Evolutionary conservation across 1,284 basidiomycete species (phyloP).

Genomic region (Melampsora larici-populina): DNA sequence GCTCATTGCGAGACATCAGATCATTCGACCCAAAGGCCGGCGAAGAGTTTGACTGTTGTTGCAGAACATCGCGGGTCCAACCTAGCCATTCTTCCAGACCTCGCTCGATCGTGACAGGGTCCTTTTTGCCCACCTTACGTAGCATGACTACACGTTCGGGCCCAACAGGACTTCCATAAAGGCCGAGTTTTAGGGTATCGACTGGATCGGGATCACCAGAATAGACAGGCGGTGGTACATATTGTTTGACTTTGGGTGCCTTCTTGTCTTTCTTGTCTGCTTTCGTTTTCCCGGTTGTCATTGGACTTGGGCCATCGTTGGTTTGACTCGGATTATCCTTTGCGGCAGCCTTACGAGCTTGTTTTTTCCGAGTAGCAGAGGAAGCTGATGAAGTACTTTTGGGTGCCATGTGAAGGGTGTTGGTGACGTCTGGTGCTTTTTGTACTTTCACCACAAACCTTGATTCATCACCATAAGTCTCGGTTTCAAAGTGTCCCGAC

Average conservation of each 20-base stretch:
- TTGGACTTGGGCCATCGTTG: slow-evolving; percentile 2
- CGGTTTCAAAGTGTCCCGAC: too few relatives aligned
- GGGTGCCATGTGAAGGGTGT: slow-evolving; percentile 27
- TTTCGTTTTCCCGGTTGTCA: slow-evolving; percentile 9
- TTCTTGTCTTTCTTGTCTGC: slow-evolving; percentile 33
- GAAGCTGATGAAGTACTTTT: slow-evolving; percentile 41
- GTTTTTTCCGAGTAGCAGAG: slow-evolving; percentile 41
- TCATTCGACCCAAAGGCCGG: neutral
- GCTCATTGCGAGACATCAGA: neutral
- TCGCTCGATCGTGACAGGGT: slow-evolving; percentile 42
- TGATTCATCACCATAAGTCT: too few relatives aligned
- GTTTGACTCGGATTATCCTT: slow-evolving; percentile 8
- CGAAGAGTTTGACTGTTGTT: slow-evolving; percentile 6
- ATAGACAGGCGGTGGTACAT: slow-evolving; percentile 39
- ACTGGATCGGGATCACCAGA: slow-evolving; percentile 39
- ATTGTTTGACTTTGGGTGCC: slow-evolving; percentile 37
- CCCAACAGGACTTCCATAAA: slow-evolving; percentile 21
- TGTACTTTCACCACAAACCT: too few relatives aligned
- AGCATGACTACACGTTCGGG: slow-evolving; percentile 34
- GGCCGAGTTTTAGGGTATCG: slow-evolving; percentile 38
- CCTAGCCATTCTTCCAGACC: slow-evolving; percentile 38
- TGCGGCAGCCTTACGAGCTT: slow-evolving; percentile 26
- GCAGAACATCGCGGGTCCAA: slow-evolving; percentile 23
- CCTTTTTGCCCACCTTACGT: slow-evolving; percentile 40
- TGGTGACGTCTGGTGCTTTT: neutral